Base-by-base conservation (phyloP, 257 asterid genomes). In the Solanum etuberosum region DNA sequence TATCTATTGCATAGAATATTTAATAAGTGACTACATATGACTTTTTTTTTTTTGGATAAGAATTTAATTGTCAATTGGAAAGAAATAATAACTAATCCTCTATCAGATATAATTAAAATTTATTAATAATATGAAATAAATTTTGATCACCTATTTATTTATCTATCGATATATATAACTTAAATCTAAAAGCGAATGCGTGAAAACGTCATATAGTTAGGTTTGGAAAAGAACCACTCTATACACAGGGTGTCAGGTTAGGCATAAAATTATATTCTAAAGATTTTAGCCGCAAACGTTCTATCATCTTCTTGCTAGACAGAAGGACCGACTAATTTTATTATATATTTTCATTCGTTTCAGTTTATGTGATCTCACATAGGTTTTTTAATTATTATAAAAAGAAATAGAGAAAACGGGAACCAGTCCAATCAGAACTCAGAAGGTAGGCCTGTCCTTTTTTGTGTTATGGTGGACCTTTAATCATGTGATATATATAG, bases 401-500 rank as follows among this genome's bases (percentile, higher is more conserved):
- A 51, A 51, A 51, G 61, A 4, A 51, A 13, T 51, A 38, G 6
- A 54, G 67, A 42, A n/a, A 84, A 84, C 18, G 21, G 68, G 87
- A 78, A 85, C 23, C 34, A 76, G 34, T 80, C 87, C 87, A 90
- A 88, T 83, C 77, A 83, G 65, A 27, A 46, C 84, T 78, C 63
- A 21, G 46, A 72, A 77, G 72, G 38, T 67, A 61, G 88, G 87
- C 57, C 18, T 83, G 77, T 40, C 87, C 6, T 9, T 71, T 68
- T 87, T 40, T 77, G 21, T 38, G 31, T 10, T 38, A 40, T 43
- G 63, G 84, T 27, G 84, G 38, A 25, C 84, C 84, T 43, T 14
- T 43, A 42, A 59, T 43, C 40, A 80, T 46, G 84, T 80, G 84
- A 80, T 16, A 46, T 27, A 5, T 42, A 25, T 42, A n/a, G 57